Evolutionary conservation across 805 yeast genomes (phyloP), one percentile per base, ranked within the genome.

Genomic region (Lachancea dasiensis): DNA sequence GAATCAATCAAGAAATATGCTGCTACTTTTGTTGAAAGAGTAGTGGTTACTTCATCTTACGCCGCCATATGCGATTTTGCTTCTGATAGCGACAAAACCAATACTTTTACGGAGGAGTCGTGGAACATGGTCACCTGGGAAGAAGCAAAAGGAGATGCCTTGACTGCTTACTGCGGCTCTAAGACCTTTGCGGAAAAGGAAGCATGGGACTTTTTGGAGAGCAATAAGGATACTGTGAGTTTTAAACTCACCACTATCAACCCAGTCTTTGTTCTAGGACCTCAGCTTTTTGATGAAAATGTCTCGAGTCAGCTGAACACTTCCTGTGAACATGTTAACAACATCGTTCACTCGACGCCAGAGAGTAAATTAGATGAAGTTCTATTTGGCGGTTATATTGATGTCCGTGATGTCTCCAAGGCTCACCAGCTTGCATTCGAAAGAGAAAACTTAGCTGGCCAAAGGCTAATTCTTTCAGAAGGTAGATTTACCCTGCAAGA

Each of bases 321-420:
- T 1, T 69, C 75, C 18, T 68, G 69, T 39, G 65, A 64, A 50
- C 27, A 57, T 42, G 45, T 63, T 49, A 63, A 54, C 43, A 23
- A 39, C 37, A 44, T 63, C 45, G 42, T 11, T 42, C 38, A 44
- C 37, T 53, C 10, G 29, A 36, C 5, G 24, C 59, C 54, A 23
- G 51, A 57, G 50, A 52, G 47, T 49, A 47, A 8, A 65, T 51
- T 33, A 64, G 72, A 21, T n/a, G n/a, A n/a, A n/a, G n/a, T n/a
- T n/a, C n/a, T n/a, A n/a, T n/a, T n/a, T n/a, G n/a, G n/a, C n/a
- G n/a, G n/a, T n/a, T n/a, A n/a, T n/a, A n/a, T n/a, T n/a, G 82
- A 78, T 54, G 83, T 78, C 5, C 66, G 82, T 49, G 84, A 79
- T 50, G 80, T 73, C 26, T 81, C 84, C 6, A 52, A 51, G 39